Conservation (phyloP, 176 grass and related monocot species). For the Carex cristatella region DNA sequence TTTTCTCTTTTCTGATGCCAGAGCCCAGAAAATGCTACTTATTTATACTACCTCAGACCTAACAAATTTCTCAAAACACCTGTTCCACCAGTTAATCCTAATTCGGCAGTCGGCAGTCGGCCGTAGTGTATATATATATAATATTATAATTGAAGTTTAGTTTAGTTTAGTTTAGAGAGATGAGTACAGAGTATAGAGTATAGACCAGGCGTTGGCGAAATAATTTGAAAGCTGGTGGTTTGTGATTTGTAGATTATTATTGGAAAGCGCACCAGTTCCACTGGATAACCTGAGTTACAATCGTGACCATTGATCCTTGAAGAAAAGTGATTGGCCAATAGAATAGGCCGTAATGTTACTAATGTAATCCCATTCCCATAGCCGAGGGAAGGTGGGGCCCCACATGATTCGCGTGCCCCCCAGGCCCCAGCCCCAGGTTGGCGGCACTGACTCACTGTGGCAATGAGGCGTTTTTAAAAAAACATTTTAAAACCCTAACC, state of each 20-base stretch:
- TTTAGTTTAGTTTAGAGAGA: not conserved
- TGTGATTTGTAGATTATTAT: constrained; percentile 9
- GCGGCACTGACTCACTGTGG: not conserved
- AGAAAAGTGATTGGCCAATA: not conserved
- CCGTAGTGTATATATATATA: too few relatives aligned
- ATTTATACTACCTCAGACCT: constrained; percentile 21
- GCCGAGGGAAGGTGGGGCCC: not conserved
- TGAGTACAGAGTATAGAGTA: too few relatives aligned
- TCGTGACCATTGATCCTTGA: not conserved
- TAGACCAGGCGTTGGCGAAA: not conserved
- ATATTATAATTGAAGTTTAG: not conserved
- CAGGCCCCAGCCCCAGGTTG: not conserved
- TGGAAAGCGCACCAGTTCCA: constrained; percentile 1
- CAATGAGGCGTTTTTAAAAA: not conserved
- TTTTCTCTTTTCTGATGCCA: not conserved
- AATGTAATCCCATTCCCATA: not conserved
- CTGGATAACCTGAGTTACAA: constrained; percentile 3
- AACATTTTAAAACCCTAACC: constrained; percentile 17
- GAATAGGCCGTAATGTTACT: not conserved
- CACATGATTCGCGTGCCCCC: not conserved
- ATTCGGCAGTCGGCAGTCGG: too few relatives aligned
- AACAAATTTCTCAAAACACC: not conserved
- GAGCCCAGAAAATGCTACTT: not conserved
- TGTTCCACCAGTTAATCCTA: not conserved
- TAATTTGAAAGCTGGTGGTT: not conserved